Conservation (phyloP, 1,139 yeast genomes). For the Magnusiomyces magnusii region DNA sequence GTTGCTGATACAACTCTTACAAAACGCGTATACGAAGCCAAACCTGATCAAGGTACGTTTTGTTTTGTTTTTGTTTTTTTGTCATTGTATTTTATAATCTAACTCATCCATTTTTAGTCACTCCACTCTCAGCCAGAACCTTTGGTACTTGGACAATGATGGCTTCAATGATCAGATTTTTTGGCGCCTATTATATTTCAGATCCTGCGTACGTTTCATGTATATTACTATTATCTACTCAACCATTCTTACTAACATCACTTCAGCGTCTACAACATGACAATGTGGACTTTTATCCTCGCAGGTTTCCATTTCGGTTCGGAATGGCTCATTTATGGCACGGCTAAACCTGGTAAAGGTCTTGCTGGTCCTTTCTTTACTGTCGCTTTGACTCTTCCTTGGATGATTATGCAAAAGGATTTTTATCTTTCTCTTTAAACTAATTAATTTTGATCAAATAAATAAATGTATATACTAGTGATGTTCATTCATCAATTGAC, state of each 20-base stretch:
- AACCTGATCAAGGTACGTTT: slow-evolving; percentile 44
- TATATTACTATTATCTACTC: neutral
- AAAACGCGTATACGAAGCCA: slow-evolving; percentile 64
- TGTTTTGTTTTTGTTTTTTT: too few species aligned
- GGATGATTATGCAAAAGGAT: slow-evolving; percentile 42
- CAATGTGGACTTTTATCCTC: slow-evolving; percentile 72
- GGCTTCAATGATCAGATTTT: slow-evolving; percentile 74
- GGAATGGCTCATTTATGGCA: slow-evolving; percentile 74
- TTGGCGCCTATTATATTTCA: slow-evolving; percentile 72
- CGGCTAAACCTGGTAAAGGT: slow-evolving; percentile 82
- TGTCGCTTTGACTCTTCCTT: slow-evolving; percentile 38
- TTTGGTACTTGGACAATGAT: slow-evolving; percentile 97
- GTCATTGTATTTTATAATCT: neutral
- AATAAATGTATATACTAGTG: too few species aligned
- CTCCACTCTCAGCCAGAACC: slow-evolving; percentile 81
- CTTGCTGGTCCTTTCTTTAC: slow-evolving; percentile 79
- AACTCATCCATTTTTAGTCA: slow-evolving; percentile 34
- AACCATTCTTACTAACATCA: neutral
- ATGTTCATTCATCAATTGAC: too few species aligned
- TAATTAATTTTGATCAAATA: too few species aligned
- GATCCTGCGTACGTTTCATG: slow-evolving; percentile 42
- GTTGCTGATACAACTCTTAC: slow-evolving; percentile 64
- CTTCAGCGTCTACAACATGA: slow-evolving; percentile 54
- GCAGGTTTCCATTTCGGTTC: slow-evolving; percentile 78
- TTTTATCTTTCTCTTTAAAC: slow-evolving; percentile 27